phyloP scores from a whole-genome alignment of 768 basidiomycete genomes.

The Termitomyces sp. region DNA sequence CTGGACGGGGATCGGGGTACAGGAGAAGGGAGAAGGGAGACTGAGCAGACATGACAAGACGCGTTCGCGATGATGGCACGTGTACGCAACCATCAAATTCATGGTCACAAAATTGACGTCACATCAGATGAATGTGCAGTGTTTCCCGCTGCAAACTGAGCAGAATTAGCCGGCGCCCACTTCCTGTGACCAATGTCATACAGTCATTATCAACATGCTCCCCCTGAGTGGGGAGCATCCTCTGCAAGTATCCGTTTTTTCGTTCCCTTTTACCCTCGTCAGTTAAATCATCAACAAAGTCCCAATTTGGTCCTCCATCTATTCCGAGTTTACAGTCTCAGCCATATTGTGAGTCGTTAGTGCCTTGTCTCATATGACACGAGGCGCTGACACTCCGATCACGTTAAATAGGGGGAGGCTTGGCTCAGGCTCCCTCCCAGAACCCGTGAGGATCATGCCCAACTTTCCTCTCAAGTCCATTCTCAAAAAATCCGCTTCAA shows the following conservation, averaged over 20 bases:
- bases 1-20: constrained; percentile 27
- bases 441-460: constrained; percentile 45
- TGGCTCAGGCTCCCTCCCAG: constrained; percentile 49
- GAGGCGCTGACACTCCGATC: constrained; percentile 12
- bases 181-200: constrained; percentile 32
- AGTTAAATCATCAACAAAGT: constrained; percentile 20
- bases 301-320: constrained; percentile 38
- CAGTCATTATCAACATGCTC: constrained; percentile 36
- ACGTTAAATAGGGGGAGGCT: constrained; percentile 47
- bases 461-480: constrained; percentile 9
- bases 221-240: constrained; percentile 47
- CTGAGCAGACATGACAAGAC: constrained; percentile 11
- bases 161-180: constrained; percentile 8
- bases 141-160: neutral
- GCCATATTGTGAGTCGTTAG: constrained; percentile 41
- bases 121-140: constrained; percentile 1
- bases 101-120: constrained; percentile 8
- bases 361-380: constrained; percentile 12
- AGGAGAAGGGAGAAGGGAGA: neutral
- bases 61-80: constrained; percentile 8
- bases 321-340: constrained; percentile 41
- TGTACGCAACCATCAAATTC: neutral
- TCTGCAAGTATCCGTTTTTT: constrained; percentile 21
- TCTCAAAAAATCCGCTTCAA: constrained; percentile 24
- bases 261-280: constrained; percentile 3